Conservation (phyloP, 441 rosid species). For the Adansonia madagascariensis region DNA sequence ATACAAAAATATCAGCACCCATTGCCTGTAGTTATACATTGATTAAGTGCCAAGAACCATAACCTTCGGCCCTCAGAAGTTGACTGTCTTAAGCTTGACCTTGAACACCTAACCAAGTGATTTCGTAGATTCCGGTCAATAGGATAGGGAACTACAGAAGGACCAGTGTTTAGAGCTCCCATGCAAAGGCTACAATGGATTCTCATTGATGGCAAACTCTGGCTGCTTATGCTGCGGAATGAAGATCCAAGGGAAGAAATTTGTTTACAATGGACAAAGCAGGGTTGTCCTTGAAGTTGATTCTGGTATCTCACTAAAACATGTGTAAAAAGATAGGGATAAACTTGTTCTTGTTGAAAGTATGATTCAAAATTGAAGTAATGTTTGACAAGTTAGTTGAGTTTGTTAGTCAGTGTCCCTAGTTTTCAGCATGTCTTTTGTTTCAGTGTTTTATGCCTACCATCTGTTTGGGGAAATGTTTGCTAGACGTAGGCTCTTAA, state of each 20-base stretch:
- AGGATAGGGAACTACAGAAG: background rate
- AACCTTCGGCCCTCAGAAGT: background rate
- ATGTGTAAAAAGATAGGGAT: conserved; percentile 69
- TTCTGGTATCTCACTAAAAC: conserved; percentile 63
- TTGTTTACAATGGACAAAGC: conserved; percentile 57
- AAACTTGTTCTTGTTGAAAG: conserved; percentile 53
- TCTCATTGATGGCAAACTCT: conserved; percentile 64
- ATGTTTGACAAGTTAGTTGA: too few relatives aligned
- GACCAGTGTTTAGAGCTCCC: background rate
- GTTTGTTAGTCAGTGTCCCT: too few relatives aligned
- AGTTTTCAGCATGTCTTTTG: too few relatives aligned
- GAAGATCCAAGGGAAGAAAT: conserved; percentile 67
- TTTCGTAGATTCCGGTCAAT: background rate
- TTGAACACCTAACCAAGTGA: too few relatives aligned
- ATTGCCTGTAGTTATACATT: background rate
- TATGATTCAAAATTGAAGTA: too few relatives aligned
- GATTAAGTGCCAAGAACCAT: background rate
- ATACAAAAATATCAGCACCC: background rate
- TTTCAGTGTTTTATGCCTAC: too few relatives aligned
- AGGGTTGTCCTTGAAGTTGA: conserved; percentile 56
- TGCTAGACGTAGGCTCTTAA: too few relatives aligned
- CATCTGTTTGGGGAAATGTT: too few relatives aligned
- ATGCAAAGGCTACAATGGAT: conserved; percentile 32
- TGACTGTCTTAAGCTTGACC: background rate
- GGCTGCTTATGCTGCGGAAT: conserved; percentile 73